Evolutionary conservation across 2,329 filamentous ascomycete genomes (phyloP).

Genomic region (Paecilomyces dactylethromorphus): DNA sequence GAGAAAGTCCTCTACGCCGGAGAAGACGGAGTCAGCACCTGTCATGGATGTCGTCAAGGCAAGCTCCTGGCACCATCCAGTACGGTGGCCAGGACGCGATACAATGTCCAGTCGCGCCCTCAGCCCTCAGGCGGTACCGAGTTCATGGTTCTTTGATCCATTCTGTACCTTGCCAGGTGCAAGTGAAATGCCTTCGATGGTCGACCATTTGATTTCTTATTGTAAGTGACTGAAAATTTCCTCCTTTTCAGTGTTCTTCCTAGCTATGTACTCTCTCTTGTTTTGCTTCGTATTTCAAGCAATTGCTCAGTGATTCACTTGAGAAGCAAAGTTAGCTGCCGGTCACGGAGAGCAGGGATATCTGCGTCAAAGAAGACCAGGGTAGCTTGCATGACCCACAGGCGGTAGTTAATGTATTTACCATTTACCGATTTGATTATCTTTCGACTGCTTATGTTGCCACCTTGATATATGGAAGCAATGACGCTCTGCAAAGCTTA

Average conservation of each 20-base stretch:
- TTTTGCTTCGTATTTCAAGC: not conserved
- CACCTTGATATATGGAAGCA: not conserved
- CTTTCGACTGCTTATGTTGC: not conserved
- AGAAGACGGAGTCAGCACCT: not conserved
- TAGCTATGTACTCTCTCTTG: not conserved
- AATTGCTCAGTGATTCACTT: not conserved
- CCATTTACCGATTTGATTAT: not conserved
- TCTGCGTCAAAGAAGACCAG: not conserved
- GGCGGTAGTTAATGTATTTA: no score
- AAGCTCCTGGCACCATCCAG: conserved; percentile 7
- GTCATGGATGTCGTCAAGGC: conserved; percentile 1
- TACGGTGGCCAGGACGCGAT: conserved; percentile 12
- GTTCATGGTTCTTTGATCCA: conserved; percentile 25
- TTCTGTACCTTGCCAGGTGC: conserved; percentile 26
- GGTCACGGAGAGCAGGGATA: not conserved
- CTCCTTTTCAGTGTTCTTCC: not conserved
- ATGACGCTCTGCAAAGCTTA: not conserved
- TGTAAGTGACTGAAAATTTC: conserved; percentile 21
- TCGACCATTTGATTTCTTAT: conserved; percentile 24
- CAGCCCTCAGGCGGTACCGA: conserved; percentile 12
- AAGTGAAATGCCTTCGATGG: conserved; percentile 16
- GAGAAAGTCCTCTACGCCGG: not conserved
- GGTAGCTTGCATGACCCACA: not conserved
- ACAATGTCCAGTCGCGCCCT: conserved; percentile 9
- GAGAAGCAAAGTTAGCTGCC: not conserved